Evolutionary conservation across 306 rosid genomes (phyloP).

Genomic region (Quercus mongolica): DNA sequence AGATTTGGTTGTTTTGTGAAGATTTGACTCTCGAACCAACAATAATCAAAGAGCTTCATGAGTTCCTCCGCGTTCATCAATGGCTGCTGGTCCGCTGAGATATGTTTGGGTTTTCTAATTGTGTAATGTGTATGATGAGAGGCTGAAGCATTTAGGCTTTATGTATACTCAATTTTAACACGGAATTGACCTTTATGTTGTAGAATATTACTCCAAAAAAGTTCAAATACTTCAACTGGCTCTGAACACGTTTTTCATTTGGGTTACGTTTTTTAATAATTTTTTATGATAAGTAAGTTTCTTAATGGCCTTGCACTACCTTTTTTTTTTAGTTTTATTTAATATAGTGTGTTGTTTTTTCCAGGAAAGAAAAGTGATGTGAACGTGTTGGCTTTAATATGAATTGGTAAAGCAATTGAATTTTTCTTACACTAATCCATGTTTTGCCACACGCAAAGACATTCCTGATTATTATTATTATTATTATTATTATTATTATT

Average conservation of each 20-base stretch:
- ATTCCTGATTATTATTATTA: too few relatives aligned
- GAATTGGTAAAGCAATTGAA: constrained; percentile 11
- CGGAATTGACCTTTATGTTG: constrained; percentile 31
- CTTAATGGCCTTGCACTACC: background rate
- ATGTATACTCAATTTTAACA: constrained; percentile 8
- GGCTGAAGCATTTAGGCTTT: background rate
- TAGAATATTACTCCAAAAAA: constrained; percentile 1
- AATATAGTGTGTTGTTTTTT: background rate
- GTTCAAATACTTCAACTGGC: constrained; percentile 20
- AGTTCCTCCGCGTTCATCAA: constrained; percentile 63
- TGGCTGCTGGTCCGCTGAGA: constrained; percentile 1
- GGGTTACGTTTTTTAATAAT: background rate
- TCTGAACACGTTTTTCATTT: constrained; percentile 42
- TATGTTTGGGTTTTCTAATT: constrained; percentile 4
- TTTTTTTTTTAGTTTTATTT: background rate
- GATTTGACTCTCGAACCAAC: constrained; percentile 55
- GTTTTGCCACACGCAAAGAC: too few relatives aligned
- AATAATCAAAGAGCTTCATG: constrained; percentile 51
- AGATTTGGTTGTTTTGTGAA: constrained; percentile 27
- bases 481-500: too few relatives aligned
- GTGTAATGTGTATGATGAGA: background rate
- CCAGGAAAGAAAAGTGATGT: background rate
- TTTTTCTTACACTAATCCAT: too few relatives aligned
- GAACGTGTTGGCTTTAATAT: constrained; percentile 28
- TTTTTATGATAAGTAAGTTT: background rate